Evolutionary conservation across 768 basidiomycete genomes (phyloP), one percentile per base, ranked within the genome.

Genomic region (Agaricus sinodeliciosus): DNA sequence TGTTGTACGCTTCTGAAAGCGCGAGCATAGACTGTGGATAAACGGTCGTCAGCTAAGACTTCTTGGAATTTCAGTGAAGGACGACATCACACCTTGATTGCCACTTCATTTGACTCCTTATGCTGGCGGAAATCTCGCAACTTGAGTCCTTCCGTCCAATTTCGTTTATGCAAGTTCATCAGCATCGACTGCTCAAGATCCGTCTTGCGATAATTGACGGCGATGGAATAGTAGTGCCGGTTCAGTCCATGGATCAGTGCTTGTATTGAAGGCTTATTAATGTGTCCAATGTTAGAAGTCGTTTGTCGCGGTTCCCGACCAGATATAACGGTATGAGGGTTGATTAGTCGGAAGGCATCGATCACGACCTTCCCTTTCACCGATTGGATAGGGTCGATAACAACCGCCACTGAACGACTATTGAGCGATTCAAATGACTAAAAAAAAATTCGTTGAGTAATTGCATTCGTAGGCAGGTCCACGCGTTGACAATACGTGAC

Each of bases 211-310:
- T 98, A 98, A 68, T 95, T 94, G 57, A 99, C 95, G 6, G 88
- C 93, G 58, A 99, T 94, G 47, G 87, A 90, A 74, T 99, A 99
- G 67, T 99, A 99, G 72, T 97, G 94, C 58, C 95, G 80, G 67
- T 99, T 99, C 57, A 99, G 74, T 41, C 95, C 95, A 62, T 99
- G 95, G 57, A 99, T 96, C 59, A 97, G 81, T 46, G 94, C 94
- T 70, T 98, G 96, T 64, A 99, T 98, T 53, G 90, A 91, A n/a
- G 96, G 96, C 68, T 98, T 97, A 69, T 97, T 95, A 70, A 99
- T 90, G 64, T 97, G 94, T 2, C 96, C 96, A 57, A 98, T 94
- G 64, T 99, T 99, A 43, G 90, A 94, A 13, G 96, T 99, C 49
- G 93, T 95, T 68, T 98, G 96, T 22, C 96, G 81, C 9, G 94